Percentiles rank a stretch among this genome's conserved stretches.
Conservation (phyloP, 495 filamentous ascomycete species). For the Rhizodiscina lignyota region DNA sequence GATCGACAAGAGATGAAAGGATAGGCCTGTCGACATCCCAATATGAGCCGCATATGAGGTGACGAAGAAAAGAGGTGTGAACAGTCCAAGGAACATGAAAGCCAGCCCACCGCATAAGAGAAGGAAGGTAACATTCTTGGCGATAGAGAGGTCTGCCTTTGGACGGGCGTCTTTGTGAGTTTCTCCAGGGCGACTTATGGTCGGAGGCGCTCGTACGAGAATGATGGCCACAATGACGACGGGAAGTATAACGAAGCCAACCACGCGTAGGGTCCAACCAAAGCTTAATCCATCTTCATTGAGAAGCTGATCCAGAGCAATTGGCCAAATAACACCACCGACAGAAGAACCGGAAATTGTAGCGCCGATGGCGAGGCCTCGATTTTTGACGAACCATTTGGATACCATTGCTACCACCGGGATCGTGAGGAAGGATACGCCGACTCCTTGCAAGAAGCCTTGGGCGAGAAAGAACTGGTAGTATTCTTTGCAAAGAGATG, state of each 20-base stretch:
- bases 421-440: slow-evolving; percentile 31
- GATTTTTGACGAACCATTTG: slow-evolving; percentile 36
- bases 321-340: slow-evolving; percentile 19
- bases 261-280: slow-evolving; percentile 41
- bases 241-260: slow-evolving; percentile 38
- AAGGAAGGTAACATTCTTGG: slow-evolving; percentile 14
- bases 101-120: slow-evolving; percentile 17
- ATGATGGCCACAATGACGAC: slow-evolving; percentile 27
- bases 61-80: slow-evolving; percentile 40
- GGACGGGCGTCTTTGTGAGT: slow-evolving; percentile 22
- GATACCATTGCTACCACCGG: slow-evolving; percentile 34
- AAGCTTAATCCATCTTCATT: slow-evolving; percentile 27
- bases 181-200: slow-evolving; percentile 17
- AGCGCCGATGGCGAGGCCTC: slow-evolving; percentile 37
- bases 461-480: slow-evolving; percentile 47
- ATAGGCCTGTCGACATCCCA: slow-evolving; percentile 30
- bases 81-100: slow-evolving; percentile 34
- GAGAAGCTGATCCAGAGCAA: slow-evolving; percentile 14
- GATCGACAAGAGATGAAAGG: slow-evolving; percentile 14
- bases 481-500: slow-evolving; percentile 36
- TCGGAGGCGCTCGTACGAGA: slow-evolving; percentile 26
- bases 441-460: slow-evolving; percentile 35
- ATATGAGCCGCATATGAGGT: slow-evolving; percentile 30
- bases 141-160: slow-evolving; percentile 15
- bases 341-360: slow-evolving; percentile 33